These are phyloP conservation scores for Mangifera indica DNA, from an alignment of 345 rosid genomes.

Conservation along the genomic window DNA sequence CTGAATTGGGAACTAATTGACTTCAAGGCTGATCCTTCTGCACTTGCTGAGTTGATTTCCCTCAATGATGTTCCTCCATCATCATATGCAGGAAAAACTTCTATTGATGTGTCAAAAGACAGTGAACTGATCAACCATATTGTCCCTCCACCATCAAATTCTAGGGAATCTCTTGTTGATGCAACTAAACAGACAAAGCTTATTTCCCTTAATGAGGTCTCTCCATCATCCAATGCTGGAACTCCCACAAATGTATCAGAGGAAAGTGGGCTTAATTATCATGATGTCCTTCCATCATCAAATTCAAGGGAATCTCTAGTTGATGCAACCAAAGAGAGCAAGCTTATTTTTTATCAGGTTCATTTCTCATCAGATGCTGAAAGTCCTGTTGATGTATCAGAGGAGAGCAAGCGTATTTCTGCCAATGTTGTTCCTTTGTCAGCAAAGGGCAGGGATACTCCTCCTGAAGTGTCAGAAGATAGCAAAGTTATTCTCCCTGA, in stretches of 20 bases:
- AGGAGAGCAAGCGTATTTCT: not conserved
- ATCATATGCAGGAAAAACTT: constrained; percentile 26
- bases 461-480: constrained; percentile 30
- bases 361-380: constrained; percentile 25
- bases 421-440: constrained; percentile 32
- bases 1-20: constrained; percentile 35
- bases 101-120: constrained; percentile 27
- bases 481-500: constrained; percentile 22
- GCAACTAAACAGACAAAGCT: constrained; percentile 16
- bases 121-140: constrained; percentile 19
- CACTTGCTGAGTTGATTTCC: constrained; percentile 40
- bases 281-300: constrained; percentile 13
- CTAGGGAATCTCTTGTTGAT: constrained; percentile 16
- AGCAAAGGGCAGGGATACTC: constrained; percentile 26
- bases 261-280: constrained; percentile 27
- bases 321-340: constrained; percentile 23
- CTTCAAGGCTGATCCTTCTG: constrained; percentile 20
- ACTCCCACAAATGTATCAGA: constrained; percentile 22
- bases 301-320: constrained; percentile 10
- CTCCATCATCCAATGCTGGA: constrained; percentile 28
- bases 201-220: constrained; percentile 23
- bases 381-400: constrained; percentile 26
- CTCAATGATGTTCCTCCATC: constrained; percentile 33
- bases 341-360: constrained; percentile 24
- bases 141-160: constrained; percentile 14